phyloP scores from a whole-genome alignment of 257 asterid genomes.

The Leptodermis oblonga region DNA sequence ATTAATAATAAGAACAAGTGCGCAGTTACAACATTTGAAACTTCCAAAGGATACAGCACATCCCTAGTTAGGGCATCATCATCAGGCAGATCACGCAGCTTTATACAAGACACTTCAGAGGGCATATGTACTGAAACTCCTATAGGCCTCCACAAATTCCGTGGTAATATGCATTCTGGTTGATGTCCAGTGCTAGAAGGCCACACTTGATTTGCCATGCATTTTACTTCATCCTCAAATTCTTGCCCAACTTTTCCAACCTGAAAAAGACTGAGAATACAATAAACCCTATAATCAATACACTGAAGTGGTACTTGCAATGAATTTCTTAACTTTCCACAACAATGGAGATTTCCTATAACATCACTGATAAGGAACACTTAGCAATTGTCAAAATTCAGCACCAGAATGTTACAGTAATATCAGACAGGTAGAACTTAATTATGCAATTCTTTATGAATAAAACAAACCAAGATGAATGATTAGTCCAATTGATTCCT shows the following conservation, averaged over 20 bases:
- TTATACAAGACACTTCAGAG: conserved; percentile 73
- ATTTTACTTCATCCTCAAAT: conserved; percentile 27
- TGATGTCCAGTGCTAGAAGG: conserved; percentile 35
- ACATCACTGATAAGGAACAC: not conserved
- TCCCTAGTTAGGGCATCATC: conserved; percentile 35
- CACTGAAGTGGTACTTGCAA: conserved; percentile 13
- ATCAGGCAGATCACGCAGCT: conserved; percentile 29
- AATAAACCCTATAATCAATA: conserved; percentile 27
- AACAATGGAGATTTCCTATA: not conserved
- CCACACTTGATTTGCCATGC: conserved; percentile 48
- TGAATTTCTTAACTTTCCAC: not conserved
- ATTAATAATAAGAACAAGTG: too few relatives aligned
- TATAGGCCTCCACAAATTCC: conserved; percentile 40
- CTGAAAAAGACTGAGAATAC: conserved; percentile 44
- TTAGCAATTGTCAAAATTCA: not conserved
- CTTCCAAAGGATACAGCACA: conserved; percentile 67
- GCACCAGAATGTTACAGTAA: not conserved
- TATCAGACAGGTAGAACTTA: not conserved
- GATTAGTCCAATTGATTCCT: not conserved
- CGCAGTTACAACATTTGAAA: not conserved
- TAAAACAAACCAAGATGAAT: not conserved
- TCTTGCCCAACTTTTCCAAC: conserved; percentile 47
- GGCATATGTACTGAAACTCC: conserved; percentile 31
- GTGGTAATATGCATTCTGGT: conserved; percentile 33
- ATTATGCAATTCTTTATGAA: not conserved